Conservation (phyloP, 176 grass and related monocot genomes). For the Microstegium vimineum region DNA sequence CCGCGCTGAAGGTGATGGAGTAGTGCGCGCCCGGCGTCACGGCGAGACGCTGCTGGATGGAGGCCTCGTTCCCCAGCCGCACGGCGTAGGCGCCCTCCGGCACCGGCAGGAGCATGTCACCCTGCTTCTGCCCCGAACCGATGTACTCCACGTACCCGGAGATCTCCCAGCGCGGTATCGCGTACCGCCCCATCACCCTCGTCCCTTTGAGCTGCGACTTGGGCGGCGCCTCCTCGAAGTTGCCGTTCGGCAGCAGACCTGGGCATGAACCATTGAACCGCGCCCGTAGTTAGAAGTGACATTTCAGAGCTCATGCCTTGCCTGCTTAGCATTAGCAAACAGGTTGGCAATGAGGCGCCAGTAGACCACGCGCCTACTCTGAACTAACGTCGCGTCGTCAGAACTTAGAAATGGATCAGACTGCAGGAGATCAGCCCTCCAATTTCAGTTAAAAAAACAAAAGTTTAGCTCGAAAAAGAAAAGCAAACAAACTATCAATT, state of each 20-base stretch:
- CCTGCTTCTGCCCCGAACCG: constrained; percentile 41
- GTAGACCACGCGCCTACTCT: too few species aligned
- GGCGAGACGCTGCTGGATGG: constrained; percentile 40
- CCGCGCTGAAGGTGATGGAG: constrained; percentile 60
- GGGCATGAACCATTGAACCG: background rate
- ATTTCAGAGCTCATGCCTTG: background rate
- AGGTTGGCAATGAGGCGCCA: background rate
- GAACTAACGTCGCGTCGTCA: background rate
- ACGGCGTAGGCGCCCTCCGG: constrained; percentile 56
- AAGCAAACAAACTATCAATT: background rate
- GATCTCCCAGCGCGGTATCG: constrained; percentile 52
- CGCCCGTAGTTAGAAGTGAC: background rate
- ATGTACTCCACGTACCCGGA: constrained; percentile 54
- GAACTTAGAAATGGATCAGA: background rate
- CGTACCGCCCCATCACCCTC: constrained; percentile 26
- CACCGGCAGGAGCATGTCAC: constrained; percentile 56
- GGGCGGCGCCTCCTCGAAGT: constrained; percentile 51
- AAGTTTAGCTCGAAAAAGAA: background rate
- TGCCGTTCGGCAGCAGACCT: constrained; percentile 55
- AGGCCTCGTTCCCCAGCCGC: constrained; percentile 56
- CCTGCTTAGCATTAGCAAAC: background rate
- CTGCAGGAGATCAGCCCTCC: background rate
- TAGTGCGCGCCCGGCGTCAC: constrained; percentile 39
- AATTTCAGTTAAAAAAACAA: background rate
- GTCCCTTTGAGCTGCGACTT: constrained; percentile 35